Base-by-base conservation (phyloP, 208 protist species). In the Pavlovales sp. region DNA sequence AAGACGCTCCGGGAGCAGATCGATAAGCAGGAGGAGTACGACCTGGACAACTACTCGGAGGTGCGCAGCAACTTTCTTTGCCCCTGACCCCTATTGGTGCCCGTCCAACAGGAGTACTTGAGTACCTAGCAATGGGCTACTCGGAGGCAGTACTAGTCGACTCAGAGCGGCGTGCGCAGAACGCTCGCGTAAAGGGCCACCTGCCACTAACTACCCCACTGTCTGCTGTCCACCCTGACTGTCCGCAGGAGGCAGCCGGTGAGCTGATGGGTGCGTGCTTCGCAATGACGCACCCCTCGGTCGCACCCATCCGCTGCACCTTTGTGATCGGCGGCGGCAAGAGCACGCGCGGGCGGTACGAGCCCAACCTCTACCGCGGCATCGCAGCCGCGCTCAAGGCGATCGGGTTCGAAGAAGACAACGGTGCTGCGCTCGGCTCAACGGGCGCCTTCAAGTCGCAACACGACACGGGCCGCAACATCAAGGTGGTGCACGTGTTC, bases 241-340 rank as follows among this genome's bases (percentile, higher is more conserved):
- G n/a, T n/a, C n/a, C n/a, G n/a, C n/a, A n/a, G 57, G 57, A 8
- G 14, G 57, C 57, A 2, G 57, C 57, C 18, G 57, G 14, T 28
- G 57, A 71, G 57, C 57, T 71, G 14, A 71, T 71, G 57, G 26
- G 22, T 28, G 57, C 57, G 14, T 8, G 14, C 57, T 71, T 71
- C 26, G 57, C 57, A 28, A 10, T n/a, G 57, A 10, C 57, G 57
- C 57, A 32, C 14, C 14, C 5, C 18, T 10, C 57, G 57, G 14
- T 2, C 14, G 14, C 5, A 2, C 14, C 57, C 18, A 2, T 79
- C 14, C 75, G 75, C 32, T 79, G n/a, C 75, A 32, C 75, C n/a
- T 79, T 79, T 40, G 10, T 40, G 36, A 40, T 79, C 75, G 75
- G 75, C 75, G 75, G 75, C 75, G 75, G 75, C 75, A 79, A 79